Base-by-base conservation (phyloP, 1,139 yeast genomes). In the Debaryomycetaceae sp. region DNA sequence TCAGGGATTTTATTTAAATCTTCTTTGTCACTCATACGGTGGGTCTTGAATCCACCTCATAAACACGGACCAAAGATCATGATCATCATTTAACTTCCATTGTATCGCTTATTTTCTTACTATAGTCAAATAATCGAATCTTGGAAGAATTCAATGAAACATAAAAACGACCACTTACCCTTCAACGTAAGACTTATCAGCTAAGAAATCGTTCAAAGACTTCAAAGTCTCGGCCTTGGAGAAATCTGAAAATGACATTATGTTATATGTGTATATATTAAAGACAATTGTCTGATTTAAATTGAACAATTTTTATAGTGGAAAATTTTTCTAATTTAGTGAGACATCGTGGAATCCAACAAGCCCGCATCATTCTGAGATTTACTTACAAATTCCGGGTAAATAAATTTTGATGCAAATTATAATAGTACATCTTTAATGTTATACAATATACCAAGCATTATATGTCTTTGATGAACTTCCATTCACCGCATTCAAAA, bases 1-100 rank as follows among this genome's bases (percentile, higher is more conserved):
- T 69, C 75, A 70, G 76, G 58, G 59, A 55, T 55, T 59, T 65
- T 68, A 72, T 72, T 73, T 69, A 68, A 71, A 72, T 72, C 78
- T 72, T 65, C 81, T 65, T 76, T 79, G 80, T 80, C 84, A 85
- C 90, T 86, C 95, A 86, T 81, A 68, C 84, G 84, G 88, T 83
- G 93, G 95, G 91, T 83, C 90, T 84, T 84, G 81, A 83, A 71
- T 73, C 87, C 91, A 82, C 89, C 86, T 87, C 95, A 81, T 83
- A 85, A 87, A 87, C 95, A 87, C 91, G 95, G 95, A 87, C 95
- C 95, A 86, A 83, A 80, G 78, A 73, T 72, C 66, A 68, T 62
- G 76, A 75, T 85, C 91, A 84, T 85, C 90, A 82, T 78, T 50
- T 52, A 42, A 35, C 14, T 41, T 34, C 22, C 22, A 34, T 8